These are phyloP conservation scores for Pleurotus salmoneostramineus DNA, from an alignment of 768 basidiomycete genomes.

Conservation along the genomic window DNA sequence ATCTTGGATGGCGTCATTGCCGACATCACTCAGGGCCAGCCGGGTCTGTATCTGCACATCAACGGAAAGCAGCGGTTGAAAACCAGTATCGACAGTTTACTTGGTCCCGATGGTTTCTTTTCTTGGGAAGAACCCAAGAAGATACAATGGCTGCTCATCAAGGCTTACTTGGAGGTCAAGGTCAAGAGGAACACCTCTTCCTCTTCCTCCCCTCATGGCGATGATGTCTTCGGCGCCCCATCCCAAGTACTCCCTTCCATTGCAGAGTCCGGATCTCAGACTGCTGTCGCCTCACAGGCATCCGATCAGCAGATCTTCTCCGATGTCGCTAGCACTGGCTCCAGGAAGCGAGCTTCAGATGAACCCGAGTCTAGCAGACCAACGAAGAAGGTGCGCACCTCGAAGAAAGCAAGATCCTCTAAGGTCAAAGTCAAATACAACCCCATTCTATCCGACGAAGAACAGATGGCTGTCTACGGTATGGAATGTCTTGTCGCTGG, in stretches of 20 bases:
- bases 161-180: background rate
- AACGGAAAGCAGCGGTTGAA: background rate
- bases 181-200: background rate
- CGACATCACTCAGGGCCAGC: background rate
- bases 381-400: slow-evolving; percentile 59
- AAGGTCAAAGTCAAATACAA: no score
- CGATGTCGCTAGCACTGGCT: no score
- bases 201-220: no score
- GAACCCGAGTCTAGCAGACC: background rate
- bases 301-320: no score
- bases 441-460: background rate
- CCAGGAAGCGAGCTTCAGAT: no score
- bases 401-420: no score
- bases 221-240: background rate
- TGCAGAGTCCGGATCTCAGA: no score
- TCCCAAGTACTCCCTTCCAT: background rate
- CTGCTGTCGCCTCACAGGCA: no score
- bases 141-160: background rate
- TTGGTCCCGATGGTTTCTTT: background rate
- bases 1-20: background rate
- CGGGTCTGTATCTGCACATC: background rate
- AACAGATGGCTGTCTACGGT: background rate
- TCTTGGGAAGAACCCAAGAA: background rate
- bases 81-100: background rate
- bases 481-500: background rate